Evolutionary conservation across 2,329 filamentous ascomycete genomes (phyloP).

Genomic region (Colletotrichum paranaense): DNA sequence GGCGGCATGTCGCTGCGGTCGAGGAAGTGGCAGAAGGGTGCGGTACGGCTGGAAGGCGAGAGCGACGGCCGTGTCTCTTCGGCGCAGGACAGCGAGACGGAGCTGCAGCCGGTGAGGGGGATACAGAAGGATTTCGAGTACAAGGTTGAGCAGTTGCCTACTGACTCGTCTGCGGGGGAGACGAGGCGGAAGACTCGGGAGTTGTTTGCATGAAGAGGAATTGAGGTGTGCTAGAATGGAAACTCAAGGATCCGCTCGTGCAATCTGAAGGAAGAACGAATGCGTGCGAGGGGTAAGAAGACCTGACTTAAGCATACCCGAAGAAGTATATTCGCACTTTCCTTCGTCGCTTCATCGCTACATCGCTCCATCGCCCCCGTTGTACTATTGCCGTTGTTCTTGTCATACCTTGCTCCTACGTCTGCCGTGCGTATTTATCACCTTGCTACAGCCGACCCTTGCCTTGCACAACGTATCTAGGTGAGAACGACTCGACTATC

Average conservation of each 20-base stretch:
- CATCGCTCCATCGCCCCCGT: too few relatives aligned
- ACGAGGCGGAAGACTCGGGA: conserved; percentile 2
- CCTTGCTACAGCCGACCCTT: too few relatives aligned
- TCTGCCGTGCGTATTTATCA: too few relatives aligned
- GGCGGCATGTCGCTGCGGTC: conserved; percentile 5
- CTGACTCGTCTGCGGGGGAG: background rate
- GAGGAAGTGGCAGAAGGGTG: conserved; percentile 14
- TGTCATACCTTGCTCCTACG: too few relatives aligned
- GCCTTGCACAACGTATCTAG: too few relatives aligned
- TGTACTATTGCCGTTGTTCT: background rate
- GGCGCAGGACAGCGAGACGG: conserved; percentile 19
- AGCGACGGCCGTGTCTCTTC: background rate
- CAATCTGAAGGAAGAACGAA: background rate
- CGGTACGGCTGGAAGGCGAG: background rate
- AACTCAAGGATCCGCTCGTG: background rate
- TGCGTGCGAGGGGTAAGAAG: background rate
- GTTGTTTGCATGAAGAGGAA: background rate
- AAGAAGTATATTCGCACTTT: background rate
- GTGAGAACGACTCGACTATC: too few relatives aligned
- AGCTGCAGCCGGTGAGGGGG: conserved; percentile 10
- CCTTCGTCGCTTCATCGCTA: background rate
- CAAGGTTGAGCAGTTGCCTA: conserved; percentile 1
- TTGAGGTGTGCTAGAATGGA: background rate
- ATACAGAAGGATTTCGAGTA: conserved; percentile 18
- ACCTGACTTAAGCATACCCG: background rate